Conservation (phyloP, 805 yeast genomes). For the Metschnikowia shivogae region DNA sequence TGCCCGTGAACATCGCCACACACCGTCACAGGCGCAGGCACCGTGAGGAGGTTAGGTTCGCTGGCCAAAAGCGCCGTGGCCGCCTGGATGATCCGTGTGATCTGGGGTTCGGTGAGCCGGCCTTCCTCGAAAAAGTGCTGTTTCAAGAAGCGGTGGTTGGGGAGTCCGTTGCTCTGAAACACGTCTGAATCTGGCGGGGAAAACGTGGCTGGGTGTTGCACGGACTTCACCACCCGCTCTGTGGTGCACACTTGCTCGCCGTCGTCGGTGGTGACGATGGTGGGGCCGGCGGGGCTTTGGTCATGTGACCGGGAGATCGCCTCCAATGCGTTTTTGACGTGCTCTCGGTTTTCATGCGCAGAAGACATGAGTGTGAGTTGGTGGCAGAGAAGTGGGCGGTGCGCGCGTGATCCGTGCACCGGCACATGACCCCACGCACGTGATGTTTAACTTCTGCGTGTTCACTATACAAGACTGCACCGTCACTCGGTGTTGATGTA, state of each 20-base stretch:
- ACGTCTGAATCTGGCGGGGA: constrained; percentile 67
- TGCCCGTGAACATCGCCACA: constrained; percentile 99
- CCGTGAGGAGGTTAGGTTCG: constrained; percentile 77
- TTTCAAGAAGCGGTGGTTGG: constrained; percentile 66
- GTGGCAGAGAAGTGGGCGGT: neutral
- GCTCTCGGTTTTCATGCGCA: constrained; percentile 21
- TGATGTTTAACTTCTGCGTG: neutral
- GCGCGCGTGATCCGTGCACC: neutral
- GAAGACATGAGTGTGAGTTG: constrained; percentile 5
- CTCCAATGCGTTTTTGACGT: constrained; percentile 62
- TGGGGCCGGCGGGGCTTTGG: constrained; percentile 21
- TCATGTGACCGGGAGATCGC: constrained; percentile 36
- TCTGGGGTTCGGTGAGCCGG: constrained; percentile 66
- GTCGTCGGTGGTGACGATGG: constrained; percentile 49
- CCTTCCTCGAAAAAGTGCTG: constrained; percentile 82
- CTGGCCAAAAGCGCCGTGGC: constrained; percentile 59
- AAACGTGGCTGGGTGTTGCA: constrained; percentile 61
- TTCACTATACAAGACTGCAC: neutral
- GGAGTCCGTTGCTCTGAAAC: constrained; percentile 59
- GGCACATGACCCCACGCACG: neutral
- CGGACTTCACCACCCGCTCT: constrained; percentile 53
- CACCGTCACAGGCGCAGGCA: constrained; percentile 91
- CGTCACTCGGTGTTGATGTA: constrained; percentile 43
- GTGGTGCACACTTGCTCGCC: constrained; percentile 54
- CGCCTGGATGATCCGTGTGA: constrained; percentile 55